Conservation (phyloP, 305 asterid genomes). For the Fraxinus albicans region DNA sequence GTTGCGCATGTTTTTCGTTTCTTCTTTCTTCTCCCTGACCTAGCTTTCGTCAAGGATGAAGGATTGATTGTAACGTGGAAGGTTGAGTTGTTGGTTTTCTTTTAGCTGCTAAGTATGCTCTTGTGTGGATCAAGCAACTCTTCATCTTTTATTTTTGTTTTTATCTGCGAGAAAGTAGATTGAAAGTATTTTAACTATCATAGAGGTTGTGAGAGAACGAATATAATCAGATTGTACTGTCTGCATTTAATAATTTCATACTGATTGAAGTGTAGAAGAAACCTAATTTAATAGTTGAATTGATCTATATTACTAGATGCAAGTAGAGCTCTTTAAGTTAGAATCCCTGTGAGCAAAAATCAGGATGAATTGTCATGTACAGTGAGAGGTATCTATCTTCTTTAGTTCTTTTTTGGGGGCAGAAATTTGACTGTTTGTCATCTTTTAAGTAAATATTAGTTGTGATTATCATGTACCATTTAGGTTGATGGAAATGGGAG, state of each 20-base stretch:
- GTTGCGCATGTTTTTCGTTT: not conserved
- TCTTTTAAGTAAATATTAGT: constrained; percentile 13
- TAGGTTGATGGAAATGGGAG: constrained; percentile 89
- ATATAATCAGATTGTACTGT: not conserved
- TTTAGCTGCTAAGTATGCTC: not conserved
- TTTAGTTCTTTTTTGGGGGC: constrained; percentile 1
- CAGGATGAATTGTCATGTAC: not conserved
- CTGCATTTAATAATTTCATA: constrained; percentile 3
- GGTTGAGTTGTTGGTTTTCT: not conserved
- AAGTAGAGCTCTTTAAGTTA: not conserved
- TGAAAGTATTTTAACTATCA: not conserved
- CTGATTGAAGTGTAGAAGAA: not conserved
- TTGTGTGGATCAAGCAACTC: not conserved
- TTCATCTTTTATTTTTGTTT: not conserved
- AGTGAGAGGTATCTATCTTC: not conserved
- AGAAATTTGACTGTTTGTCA: constrained; percentile 19
- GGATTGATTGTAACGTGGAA: constrained; percentile 4
- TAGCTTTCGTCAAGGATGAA: not conserved
- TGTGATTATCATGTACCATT: constrained; percentile 22
- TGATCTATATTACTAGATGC: not conserved
- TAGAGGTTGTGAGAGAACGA: constrained; percentile 4
- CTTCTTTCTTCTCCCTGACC: not conserved
- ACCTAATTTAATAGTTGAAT: constrained; percentile 10
- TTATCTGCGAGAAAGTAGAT: constrained; percentile 7
- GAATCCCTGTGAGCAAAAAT: not conserved